Evolutionary conservation across 2,329 filamentous ascomycete genomes (phyloP).

Genomic region (Penicillium corylophilum): DNA sequence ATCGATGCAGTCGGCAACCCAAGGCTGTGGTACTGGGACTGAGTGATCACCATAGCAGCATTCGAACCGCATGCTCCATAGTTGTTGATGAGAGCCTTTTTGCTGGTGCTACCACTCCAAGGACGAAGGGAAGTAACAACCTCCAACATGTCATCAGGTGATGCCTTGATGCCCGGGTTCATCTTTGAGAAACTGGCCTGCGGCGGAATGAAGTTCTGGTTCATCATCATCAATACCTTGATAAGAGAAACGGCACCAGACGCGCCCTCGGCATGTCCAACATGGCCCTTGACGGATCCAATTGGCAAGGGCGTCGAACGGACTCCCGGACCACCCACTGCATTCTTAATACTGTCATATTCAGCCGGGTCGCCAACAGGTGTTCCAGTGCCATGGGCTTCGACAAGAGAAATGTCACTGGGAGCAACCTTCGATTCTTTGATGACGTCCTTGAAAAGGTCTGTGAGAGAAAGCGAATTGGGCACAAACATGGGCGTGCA

Average conservation of each 20-base stretch:
- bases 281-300: conserved; percentile 33
- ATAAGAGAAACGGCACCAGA: conserved; percentile 33
- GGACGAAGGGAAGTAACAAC: background rate
- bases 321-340: conserved; percentile 6
- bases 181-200: conserved; percentile 30
- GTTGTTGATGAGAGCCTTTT: conserved; percentile 13
- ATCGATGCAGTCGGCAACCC: background rate
- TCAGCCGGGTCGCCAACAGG: conserved; percentile 32
- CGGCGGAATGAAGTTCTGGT: conserved; percentile 24
- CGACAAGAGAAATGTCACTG: conserved; percentile 29
- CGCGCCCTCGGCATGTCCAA: conserved; percentile 37
- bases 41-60: conserved; percentile 1
- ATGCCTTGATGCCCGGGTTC: conserved; percentile 17
- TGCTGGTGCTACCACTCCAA: background rate
- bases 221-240: conserved; percentile 32
- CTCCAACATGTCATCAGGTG: background rate
- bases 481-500: conserved; percentile 21
- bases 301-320: conserved; percentile 16
- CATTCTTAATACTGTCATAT: conserved; percentile 23
- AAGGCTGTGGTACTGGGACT: background rate
- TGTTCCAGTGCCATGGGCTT: conserved; percentile 37
- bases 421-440: conserved; percentile 21
- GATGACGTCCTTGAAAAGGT: conserved; percentile 30
- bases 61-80: conserved; percentile 8
- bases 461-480: conserved; percentile 22